Evolutionary conservation across 2,329 filamentous ascomycete genomes (phyloP), one percentile per base, ranked within the genome.

Genomic region (Cadophora luteo-olivacea): DNA sequence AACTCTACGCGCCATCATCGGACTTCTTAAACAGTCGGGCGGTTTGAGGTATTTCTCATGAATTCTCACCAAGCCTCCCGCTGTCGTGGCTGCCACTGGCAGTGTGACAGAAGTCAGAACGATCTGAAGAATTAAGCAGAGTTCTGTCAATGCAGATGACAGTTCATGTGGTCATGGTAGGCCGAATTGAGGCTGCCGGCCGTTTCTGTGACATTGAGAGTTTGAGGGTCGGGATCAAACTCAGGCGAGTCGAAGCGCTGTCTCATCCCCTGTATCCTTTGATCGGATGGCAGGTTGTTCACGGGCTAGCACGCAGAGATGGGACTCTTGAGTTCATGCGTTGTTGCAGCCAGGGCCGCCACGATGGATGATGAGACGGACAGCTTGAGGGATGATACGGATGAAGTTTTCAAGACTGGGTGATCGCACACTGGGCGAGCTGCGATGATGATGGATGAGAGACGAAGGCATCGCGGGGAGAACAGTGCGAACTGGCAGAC

Each of bases 151-250:
- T 22, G 29, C 60, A 45, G 41, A 49, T 45, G 41, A 9, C 16
- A 45, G 45, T 29, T 48, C 41, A 54, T 64, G 52, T 22, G 24
- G 52, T 48, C 52, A 60, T 65, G 41, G 64, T 11, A 24, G 38
- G 29, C 24, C n/a, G 12, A 48, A 58, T 33, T 12, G 55, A 55
- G 51, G 61, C 51, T 64, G 49, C 29, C 61, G 38, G 61, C 45
- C 55, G 55, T 16, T 45, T 63, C 61, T 63, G 24, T 63, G 33
- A 63, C 61, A 25, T n/a, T 29, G 11, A 4, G 19, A 58, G 52
- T 65, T 65, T 65, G 49, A 48, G 29, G 62, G n/a, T 7, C 29
- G n/a, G 38, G 62, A 49, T 65, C 51, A 65, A 57, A 65, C 62
- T 45, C n/a, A 45, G 29, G 52, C 51, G 62, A 45, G 52, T 65